Base-by-base conservation (phyloP, 805 yeast species). In the Scheffersomyces amazonensis region DNA sequence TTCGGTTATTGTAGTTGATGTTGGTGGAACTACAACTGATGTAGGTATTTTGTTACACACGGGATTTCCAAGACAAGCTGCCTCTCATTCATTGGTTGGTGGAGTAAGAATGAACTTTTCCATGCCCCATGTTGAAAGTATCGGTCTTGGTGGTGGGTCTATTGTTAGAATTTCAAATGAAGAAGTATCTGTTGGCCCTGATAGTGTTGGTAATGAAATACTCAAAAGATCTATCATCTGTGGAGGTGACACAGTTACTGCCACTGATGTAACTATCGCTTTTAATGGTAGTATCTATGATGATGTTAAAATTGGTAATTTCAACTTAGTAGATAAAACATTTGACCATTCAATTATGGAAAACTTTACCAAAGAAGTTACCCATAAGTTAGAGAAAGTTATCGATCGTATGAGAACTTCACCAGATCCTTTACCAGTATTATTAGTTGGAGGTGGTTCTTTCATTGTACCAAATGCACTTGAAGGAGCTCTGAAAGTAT, bases 71-170 rank as follows among this genome's bases (percentile, higher is more conserved):
- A 52, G 75, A 19, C 75, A 71, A 39, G 58, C 73, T 2, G 62
- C 76, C 1, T 58, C 75, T 4, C 63, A 62, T 46, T 62, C 73
- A 2, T 43, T 46, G 19, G 66, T 72, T 28, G 76, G 76, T 12
- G 78, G 77, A 25, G 78, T 73, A 5, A 52, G 71, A 37, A 71
- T 68, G 65, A 73, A 70, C 48, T 70, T 71, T 39, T 64, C 75
- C 9, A 73, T 71, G 77, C 77, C 77, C 3, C 75, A 71, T 17
- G 75, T 70, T 5, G 73, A 69, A 43, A 60, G 69, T 42, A 67
- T 73, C 38, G 78, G 78, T 2, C 56, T 73, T 2, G 78, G 78
- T 34, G 78, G 78, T 37, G 78, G 78, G 3, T 72, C 77, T 2
- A 53, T 69, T 15, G 73, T 73, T 2, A 49, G 68, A 35, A 54